Evolutionary conservation across 2,329 filamentous ascomycete species (phyloP).

Genomic region (Pestalotiopsis fici): DNA sequence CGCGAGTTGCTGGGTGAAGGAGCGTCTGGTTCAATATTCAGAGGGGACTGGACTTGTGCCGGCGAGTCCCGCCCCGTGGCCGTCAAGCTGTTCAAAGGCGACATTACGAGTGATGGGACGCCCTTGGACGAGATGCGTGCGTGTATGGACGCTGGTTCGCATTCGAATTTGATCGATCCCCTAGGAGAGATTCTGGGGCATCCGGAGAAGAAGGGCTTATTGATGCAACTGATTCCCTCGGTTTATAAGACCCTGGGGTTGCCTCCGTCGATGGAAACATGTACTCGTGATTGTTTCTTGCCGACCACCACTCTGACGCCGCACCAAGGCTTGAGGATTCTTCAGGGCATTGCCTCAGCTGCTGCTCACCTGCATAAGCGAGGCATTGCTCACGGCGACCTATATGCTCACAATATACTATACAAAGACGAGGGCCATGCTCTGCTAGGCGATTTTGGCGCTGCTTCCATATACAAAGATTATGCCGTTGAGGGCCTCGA

Average conservation of each 20-base stretch:
- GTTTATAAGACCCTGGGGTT: constrained; percentile 42
- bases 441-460: constrained; percentile 48
- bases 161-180: constrained; percentile 45
- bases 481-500: constrained; percentile 41
- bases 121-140: constrained; percentile 51
- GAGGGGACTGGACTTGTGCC: constrained; percentile 34
- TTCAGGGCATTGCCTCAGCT: constrained; percentile 41
- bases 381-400: constrained; percentile 46
- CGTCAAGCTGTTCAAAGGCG: constrained; percentile 50
- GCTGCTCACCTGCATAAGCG: constrained; percentile 43
- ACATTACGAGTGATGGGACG: constrained; percentile 46
- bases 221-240: constrained; percentile 47
- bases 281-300: constrained; percentile 45
- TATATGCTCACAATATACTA: constrained; percentile 50
- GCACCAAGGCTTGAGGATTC: constrained; percentile 33
- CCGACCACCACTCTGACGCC: constrained; percentile 27
- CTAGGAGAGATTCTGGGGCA: constrained; percentile 44
- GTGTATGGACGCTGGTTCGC: constrained; percentile 44
- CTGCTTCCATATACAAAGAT: constrained; percentile 43
- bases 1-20: constrained; percentile 43
- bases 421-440: constrained; percentile 40
- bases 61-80: constrained; percentile 38
- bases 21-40: constrained; percentile 47
- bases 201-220: constrained; percentile 40
- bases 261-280: constrained; percentile 44